phyloP scores from a whole-genome alignment of 768 basidiomycete genomes.

The Leccinum longicurvipes region DNA sequence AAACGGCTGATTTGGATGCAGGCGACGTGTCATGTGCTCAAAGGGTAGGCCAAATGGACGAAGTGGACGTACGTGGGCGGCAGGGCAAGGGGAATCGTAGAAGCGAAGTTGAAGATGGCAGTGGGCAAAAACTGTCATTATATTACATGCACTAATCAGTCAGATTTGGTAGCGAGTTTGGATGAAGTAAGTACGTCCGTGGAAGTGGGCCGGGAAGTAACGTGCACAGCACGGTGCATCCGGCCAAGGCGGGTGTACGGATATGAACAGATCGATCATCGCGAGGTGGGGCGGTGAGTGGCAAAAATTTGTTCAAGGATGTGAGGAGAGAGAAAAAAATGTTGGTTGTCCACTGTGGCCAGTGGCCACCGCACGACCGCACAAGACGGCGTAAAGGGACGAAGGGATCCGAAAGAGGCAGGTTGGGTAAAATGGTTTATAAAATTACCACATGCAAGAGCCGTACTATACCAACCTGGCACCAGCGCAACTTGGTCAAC shows the following conservation, averaged over 20 bases:
- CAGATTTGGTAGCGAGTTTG: constrained; percentile 6
- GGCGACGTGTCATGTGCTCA: constrained; percentile 27
- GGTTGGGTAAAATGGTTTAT: constrained; percentile 2
- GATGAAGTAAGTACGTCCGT: constrained; percentile 6
- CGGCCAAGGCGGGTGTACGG: constrained; percentile 32
- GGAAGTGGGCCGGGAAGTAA: constrained; percentile 19
- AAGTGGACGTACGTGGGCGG: constrained; percentile 23
- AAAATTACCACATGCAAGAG: constrained; percentile 14
- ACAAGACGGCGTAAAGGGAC: constrained; percentile 2
- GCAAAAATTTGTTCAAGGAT: constrained; percentile 23
- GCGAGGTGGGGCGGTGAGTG: constrained; percentile 1
- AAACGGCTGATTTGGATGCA: constrained; percentile 21
- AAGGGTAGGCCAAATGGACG: constrained; percentile 20
- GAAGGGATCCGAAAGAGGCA: constrained; percentile 13
- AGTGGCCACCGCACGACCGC: constrained; percentile 1
- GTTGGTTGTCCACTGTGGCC: neutral
- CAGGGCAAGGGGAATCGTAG: constrained; percentile 21
- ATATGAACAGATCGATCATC: constrained; percentile 29
- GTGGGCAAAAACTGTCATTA: constrained; percentile 14
- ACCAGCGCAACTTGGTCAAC: neutral
- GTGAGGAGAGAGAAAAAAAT: neutral
- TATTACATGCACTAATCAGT: constrained; percentile 12
- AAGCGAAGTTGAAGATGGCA: constrained; percentile 22
- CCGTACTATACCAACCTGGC: constrained; percentile 14
- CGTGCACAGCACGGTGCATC: constrained; percentile 21